Evolutionary conservation across 192 early-diverging fungal genomes (phyloP).

Genomic region (Linnemannia exigua): DNA sequence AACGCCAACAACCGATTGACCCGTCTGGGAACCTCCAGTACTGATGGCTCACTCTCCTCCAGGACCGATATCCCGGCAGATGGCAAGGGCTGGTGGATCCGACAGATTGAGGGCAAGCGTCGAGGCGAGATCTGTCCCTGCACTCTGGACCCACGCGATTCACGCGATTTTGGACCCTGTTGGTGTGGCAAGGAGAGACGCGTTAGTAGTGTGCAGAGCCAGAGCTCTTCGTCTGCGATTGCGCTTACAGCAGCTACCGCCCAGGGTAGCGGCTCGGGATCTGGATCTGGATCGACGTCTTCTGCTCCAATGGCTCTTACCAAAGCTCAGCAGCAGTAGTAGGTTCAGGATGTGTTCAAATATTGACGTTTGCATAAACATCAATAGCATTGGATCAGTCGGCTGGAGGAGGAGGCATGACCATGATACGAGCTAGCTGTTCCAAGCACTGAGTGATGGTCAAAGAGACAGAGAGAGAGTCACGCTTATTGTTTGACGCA

Average conservation of each 20-base stretch:
- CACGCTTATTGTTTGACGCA: no score
- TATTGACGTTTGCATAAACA: no score
- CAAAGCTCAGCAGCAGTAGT: neutral
- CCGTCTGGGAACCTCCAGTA: neutral
- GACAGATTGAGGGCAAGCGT: conserved; percentile 42
- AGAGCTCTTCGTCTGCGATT: neutral
- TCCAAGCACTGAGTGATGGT: no score
- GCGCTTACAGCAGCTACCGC: neutral
- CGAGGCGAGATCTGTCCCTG: conserved; percentile 43
- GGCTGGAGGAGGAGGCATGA: no score
- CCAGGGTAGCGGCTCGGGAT: neutral
- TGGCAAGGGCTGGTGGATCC: conserved; percentile 49
- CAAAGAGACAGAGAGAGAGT: no score
- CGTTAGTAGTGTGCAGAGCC: neutral
- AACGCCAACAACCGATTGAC: neutral
- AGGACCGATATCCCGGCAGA: conserved; percentile 28
- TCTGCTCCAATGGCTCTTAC: neutral
- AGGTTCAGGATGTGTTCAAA: neutral
- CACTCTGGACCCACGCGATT: neutral
- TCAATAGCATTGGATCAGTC: no score
- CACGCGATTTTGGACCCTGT: conserved; percentile 6
- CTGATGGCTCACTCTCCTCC: conserved; percentile 14
- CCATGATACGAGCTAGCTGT: no score
- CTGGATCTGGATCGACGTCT: neutral
- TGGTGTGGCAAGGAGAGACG: conserved; percentile 42